Conservation (phyloP, 345 rosid species). For the Mallotus nudiflorus region DNA sequence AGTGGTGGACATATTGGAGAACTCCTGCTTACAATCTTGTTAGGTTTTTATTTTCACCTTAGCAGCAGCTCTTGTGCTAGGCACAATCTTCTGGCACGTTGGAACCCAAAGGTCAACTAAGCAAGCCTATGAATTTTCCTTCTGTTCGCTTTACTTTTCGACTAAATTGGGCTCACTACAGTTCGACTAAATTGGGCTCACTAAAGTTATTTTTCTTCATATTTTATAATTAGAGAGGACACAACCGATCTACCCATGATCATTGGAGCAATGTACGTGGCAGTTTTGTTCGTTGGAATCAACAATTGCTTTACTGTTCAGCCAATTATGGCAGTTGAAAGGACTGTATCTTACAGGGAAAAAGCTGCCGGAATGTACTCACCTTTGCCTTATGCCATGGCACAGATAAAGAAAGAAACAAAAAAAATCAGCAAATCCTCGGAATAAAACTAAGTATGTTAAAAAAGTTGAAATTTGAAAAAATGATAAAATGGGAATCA, state of each 20-base stretch:
- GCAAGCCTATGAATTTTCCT: neutral
- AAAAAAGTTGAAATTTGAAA: too few relatives aligned
- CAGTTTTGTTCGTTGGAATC: constrained; percentile 27
- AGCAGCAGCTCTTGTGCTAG: constrained; percentile 51
- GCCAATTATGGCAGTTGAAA: constrained; percentile 26
- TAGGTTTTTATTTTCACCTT: constrained; percentile 55
- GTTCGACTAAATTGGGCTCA: too few relatives aligned
- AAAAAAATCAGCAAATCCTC: neutral
- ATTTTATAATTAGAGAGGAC: constrained; percentile 12
- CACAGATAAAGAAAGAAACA: neutral
- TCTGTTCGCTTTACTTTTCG: neutral
- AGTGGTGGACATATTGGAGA: constrained; percentile 76
- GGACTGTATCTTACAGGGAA: constrained; percentile 30
- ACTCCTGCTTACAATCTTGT: constrained; percentile 71
- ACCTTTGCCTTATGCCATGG: constrained; percentile 9
- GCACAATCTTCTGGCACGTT: constrained; percentile 62
- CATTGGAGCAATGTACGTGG: constrained; percentile 27
- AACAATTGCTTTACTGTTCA: constrained; percentile 29
- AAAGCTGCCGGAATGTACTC: constrained; percentile 28
- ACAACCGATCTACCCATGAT: constrained; percentile 21
- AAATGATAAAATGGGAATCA: too few relatives aligned
- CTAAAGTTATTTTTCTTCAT: too few relatives aligned
- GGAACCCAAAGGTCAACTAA: constrained; percentile 49
- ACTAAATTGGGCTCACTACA: too few relatives aligned
- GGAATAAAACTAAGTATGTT: neutral